Base-by-base conservation (phyloP, 805 yeast genomes). In the Tetrapisispora pingtungensis region DNA sequence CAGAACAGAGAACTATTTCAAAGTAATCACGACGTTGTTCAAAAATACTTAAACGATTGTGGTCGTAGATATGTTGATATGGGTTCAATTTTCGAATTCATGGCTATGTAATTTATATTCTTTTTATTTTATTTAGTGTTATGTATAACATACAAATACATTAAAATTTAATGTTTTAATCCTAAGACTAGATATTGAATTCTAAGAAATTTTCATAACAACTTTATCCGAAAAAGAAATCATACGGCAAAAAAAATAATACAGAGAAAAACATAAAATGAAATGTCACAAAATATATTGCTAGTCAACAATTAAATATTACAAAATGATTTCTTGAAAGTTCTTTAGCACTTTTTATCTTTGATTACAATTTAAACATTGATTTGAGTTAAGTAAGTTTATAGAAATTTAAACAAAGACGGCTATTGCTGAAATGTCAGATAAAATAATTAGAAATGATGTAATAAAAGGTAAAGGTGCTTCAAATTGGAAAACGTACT, bases 41-140 rank as follows among this genome's bases (percentile, higher is more conserved):
- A 78, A 51, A 80, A 79, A 62, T 90, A 89, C 55, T 65, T 90
- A 52, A 70, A 71, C 42, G 84, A 84, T 49, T 84, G 90, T 65
- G 97, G 95, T 5, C 80, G 96, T 52, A 73, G 96, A 41, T 88
- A 79, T 62, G 97, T 89, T 41, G 84, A 86, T 59, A 80, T 90
- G 84, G 79, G 80, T 8, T 67, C 76, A 19, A 80, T 89, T n/a
- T 89, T 89, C 62, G 81, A 73, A 41, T 77, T 75, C 50, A 75
- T 77, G 77, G 26, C 37, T 13, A n/a, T 26, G 18, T 36, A 42
- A 27, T 12, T 3, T 15, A 22, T 22, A 22, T 5, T 6, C 5
- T 22, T 22, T 22, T 6, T 3, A 18, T 19, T 36, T 24, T 15
- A 36, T 10, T 26, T 15, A n/a, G n/a, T n/a, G n/a, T n/a, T n/a